Conservation (phyloP, 1,284 basidiomycete species). For the Salmacisia buchloeana region DNA sequence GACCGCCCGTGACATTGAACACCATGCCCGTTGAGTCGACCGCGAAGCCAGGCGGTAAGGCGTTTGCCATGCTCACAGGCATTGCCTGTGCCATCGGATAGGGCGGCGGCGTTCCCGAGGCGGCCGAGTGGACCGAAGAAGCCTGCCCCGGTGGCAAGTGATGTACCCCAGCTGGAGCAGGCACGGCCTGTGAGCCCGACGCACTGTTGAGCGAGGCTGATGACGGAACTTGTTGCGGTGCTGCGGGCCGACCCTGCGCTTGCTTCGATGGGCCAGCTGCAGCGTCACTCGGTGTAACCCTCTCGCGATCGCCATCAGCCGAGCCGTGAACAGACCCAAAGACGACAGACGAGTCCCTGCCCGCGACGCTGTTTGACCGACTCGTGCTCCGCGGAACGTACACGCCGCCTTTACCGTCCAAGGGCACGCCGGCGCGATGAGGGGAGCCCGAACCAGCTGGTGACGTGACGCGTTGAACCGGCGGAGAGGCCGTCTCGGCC, state of each 20-base stretch:
- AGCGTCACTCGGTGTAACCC: too few species aligned
- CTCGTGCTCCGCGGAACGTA: constrained; percentile 1
- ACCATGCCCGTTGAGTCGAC: constrained; percentile 7
- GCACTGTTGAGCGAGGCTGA: not conserved
- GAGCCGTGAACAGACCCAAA: constrained; percentile 1
- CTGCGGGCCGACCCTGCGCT: too few species aligned
- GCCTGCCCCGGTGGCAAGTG: not conserved
- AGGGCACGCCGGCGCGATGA: not conserved
- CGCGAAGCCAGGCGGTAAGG: constrained; percentile 3
- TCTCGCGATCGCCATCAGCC: not conserved
- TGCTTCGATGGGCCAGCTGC: too few species aligned
- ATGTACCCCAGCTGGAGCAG: not conserved
- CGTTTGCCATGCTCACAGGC: not conserved
- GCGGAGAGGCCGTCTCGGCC: not conserved
- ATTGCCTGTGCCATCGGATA: not conserved
- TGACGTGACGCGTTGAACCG: not conserved
- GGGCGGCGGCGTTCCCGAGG: not conserved
- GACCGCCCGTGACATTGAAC: not conserved
- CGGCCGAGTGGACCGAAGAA: not conserved
- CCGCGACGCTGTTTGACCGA: constrained; percentile 4
- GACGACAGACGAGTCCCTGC: not conserved
- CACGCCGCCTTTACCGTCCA: constrained; percentile 1
- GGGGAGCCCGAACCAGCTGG: not conserved
- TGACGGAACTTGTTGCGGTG: not conserved
- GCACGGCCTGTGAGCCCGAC: not conserved